A percentile compares a stretch with the other conserved stretches of the same genome.
phyloP scores from a whole-genome alignment of 208 protist species.

The Trypanosomatidae sp. region DNA sequence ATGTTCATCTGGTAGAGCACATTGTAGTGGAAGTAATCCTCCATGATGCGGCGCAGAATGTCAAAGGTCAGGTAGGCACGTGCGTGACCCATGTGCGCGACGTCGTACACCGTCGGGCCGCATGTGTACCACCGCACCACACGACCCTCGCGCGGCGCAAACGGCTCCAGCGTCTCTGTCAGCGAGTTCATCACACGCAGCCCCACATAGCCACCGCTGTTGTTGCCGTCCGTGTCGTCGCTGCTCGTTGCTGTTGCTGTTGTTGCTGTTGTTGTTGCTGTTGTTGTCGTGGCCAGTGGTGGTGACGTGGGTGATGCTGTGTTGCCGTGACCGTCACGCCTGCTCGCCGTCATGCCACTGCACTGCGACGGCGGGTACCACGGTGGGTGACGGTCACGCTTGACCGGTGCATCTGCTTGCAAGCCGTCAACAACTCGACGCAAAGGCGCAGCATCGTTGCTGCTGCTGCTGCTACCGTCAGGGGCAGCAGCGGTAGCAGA shows the following conservation, averaged over 20 bases:
- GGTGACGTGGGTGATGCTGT: no score
- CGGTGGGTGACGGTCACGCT: constrained; percentile 43
- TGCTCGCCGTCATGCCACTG: not conserved
- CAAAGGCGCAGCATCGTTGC: no score
- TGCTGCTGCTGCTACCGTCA: no score
- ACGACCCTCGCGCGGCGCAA: constrained; percentile 43
- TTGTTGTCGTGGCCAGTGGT: no score
- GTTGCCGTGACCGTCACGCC: not conserved
- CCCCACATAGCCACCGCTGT: constrained; percentile 10
- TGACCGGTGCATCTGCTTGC: constrained; percentile 17
- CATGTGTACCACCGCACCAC: constrained; percentile 94
- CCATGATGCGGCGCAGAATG: constrained; percentile 94
- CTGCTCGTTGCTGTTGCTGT: no score
- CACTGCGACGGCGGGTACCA: constrained; percentile 54
- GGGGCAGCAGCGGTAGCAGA: no score
- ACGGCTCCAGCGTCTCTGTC: constrained; percentile 61
- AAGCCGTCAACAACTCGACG: constrained; percentile 20
- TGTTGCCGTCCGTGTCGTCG: no score
- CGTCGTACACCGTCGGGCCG: constrained; percentile 96
- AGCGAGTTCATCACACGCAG: constrained; percentile 76
- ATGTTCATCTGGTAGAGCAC: constrained; percentile 96
- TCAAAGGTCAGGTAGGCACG: constrained; percentile 97
- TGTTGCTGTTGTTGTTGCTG: no score
- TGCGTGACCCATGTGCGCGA: constrained; percentile 97
- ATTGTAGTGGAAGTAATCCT: constrained; percentile 93